phyloP scores from a whole-genome alignment of 257 asterid species.

The Primulina huaijiensis region DNA sequence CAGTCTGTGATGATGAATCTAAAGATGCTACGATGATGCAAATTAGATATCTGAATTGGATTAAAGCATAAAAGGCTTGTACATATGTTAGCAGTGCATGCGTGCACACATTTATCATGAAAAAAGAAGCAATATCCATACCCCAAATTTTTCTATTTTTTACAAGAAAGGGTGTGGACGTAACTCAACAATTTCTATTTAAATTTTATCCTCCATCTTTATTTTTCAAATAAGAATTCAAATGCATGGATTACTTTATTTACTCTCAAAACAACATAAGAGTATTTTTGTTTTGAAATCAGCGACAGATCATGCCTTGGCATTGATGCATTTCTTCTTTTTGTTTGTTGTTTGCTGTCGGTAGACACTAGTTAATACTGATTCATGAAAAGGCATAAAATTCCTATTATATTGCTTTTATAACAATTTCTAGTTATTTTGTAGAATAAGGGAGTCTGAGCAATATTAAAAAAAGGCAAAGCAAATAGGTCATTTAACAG shows the following conservation, averaged over 20 bases:
- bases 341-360: not conserved
- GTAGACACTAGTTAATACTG: not conserved
- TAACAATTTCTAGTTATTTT: not conserved
- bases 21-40: conserved; percentile 53
- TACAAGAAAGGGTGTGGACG: no score
- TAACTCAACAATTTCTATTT: no score
- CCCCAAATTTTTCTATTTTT: not conserved
- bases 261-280: not conserved
- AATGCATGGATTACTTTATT: no score
- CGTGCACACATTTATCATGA: conserved; percentile 3
- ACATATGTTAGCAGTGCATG: conserved; percentile 7
- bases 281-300: not conserved
- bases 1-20: conserved; percentile 83
- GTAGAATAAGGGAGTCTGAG: not conserved
- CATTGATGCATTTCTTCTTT: not conserved
- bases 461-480: not conserved
- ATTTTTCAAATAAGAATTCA: not conserved
- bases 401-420: not conserved
- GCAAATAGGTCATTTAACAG: conserved; percentile 1
- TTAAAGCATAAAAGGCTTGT: conserved; percentile 15
- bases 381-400: not conserved
- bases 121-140: conserved; percentile 11
- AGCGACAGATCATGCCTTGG: not conserved
- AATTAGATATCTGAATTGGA: conserved; percentile 25
- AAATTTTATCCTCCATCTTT: not conserved